Evolutionary conservation across 169 alveolate genomes (phyloP).

Genomic region (Eimeria zaria): DNA sequence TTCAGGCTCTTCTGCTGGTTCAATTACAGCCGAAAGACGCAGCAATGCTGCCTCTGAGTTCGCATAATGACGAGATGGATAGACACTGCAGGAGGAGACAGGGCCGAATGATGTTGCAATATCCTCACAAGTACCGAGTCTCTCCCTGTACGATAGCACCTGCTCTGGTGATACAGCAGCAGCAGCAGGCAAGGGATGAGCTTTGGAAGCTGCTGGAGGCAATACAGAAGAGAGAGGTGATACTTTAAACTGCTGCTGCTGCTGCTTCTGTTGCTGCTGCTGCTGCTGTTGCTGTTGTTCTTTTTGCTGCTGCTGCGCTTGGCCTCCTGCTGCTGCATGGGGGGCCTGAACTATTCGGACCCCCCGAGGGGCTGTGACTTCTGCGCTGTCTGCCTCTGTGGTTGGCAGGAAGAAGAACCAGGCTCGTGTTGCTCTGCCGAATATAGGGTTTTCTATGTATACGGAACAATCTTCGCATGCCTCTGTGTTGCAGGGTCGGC

Average conservation of each 20-base stretch:
- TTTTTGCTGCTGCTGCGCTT: slow-evolving; percentile 2
- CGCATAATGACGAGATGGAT: slow-evolving; percentile 14
- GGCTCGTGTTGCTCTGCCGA: slow-evolving; percentile 55
- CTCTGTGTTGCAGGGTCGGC: slow-evolving; percentile 70
- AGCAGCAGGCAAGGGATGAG: neutral
- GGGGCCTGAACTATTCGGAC: slow-evolving; percentile 10
- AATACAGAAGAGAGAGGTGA: slow-evolving; percentile 29
- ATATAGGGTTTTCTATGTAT: slow-evolving; percentile 37
- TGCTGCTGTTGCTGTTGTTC: neutral
- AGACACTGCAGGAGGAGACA: neutral
- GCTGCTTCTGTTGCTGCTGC: neutral
- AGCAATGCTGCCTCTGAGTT: slow-evolving; percentile 34
- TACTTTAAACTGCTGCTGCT: slow-evolving; percentile 14
- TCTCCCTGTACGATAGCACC: neutral
- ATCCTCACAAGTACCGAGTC: slow-evolving; percentile 2
- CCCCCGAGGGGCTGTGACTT: slow-evolving; percentile 78
- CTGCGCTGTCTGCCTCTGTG: slow-evolving; percentile 69
- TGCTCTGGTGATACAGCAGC: slow-evolving; percentile 26
- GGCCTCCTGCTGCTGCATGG: neutral
- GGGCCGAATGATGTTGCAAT: slow-evolving; percentile 45
- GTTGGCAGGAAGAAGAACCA: slow-evolving; percentile 82
- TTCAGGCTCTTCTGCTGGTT: neutral
- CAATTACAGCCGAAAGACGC: neutral
- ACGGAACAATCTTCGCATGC: slow-evolving; percentile 82
- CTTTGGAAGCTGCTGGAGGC: slow-evolving; percentile 5